Evolutionary conservation across 2,329 filamentous ascomycete genomes (phyloP), one percentile per base, ranked within the genome.

Genomic region (Xylaria sp.): DNA sequence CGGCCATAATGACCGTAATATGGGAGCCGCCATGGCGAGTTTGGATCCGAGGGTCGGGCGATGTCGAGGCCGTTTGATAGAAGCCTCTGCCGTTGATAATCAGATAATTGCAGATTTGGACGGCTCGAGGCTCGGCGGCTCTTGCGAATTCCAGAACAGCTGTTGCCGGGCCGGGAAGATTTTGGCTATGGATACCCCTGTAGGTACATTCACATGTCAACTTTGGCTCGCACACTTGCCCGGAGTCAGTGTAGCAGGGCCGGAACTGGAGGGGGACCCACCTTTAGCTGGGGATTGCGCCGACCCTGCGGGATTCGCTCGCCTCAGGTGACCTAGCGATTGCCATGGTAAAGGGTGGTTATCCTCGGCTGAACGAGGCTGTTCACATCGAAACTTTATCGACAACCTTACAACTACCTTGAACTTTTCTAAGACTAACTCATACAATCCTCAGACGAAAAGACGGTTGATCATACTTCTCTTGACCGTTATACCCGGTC

Each of bases 1-100:
- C 31, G 74, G 77, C 76, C 76, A 76, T 43, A 79, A 61, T 31
- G 56, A 74, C 70, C 78, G 73, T 66, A 79, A 66, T 72, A 79
- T 68, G 20, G 74, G 72, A 28, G 75, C 73, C n/a, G 77, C 74
- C 78, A 79, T 79, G 56, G 58, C 68, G 70, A 59, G 49, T n/a
- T 65, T 51, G 23, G 43, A 59, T 55, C 28, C 18, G 8, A 5
- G 41, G 58, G 54, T 18, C 31, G 62, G 46, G 36, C 46, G 64
- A 65, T 69, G 46, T 43, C 54, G 61, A 51, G 33, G 28, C 46
- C 63, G 5, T 46, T 46, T 58, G 18, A 41, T 31, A 15, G 39
- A 43, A 43, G 56, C 48, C 39, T 41, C 28, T 25, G 15, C 41
- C 43, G 23, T 54, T 8, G 39, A 54, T 48, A 55, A 46, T 62